Conservation (phyloP, 2,329 filamentous ascomycete species). For the Biscogniauxia sp. region DNA sequence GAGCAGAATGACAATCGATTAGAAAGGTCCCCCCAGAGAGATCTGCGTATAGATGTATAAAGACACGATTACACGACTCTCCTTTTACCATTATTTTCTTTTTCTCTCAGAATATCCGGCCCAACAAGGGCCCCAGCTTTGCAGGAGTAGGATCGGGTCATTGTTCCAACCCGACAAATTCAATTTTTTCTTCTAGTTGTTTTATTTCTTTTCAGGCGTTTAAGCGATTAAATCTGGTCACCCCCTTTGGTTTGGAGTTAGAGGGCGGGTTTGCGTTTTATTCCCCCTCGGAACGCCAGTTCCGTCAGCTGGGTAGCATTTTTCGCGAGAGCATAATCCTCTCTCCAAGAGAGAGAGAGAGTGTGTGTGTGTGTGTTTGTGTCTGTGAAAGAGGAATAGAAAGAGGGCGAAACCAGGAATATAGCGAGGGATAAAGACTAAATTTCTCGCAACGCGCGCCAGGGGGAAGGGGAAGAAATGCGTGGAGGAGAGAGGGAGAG, state of each 20-base stretch:
- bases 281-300: background rate
- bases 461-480: no score
- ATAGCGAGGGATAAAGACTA: background rate
- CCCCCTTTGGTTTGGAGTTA: background rate
- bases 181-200: conserved; percentile 3
- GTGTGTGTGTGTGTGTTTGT: no score
- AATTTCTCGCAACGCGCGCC: no score
- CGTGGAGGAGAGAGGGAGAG: no score
- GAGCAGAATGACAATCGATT: conserved; percentile 63
- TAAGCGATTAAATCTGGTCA: conserved; percentile 3
- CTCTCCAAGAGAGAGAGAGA: background rate
- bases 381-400: background rate
- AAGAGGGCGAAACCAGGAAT: background rate
- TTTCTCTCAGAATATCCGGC: conserved; percentile 26
- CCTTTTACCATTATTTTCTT: conserved; percentile 19
- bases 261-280: background rate
- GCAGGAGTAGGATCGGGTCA: conserved; percentile 6
- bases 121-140: conserved; percentile 8
- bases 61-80: conserved; percentile 31
- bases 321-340: background rate
- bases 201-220: background rate
- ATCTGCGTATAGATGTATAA: conserved; percentile 28
- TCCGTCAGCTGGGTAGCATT: background rate
- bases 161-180: conserved; percentile 7
- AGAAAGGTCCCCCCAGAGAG: conserved; percentile 22